Evolutionary conservation across 768 basidiomycete species (phyloP), one percentile per base, ranked within the genome.

Genomic region (Amylocystis lapponica): DNA sequence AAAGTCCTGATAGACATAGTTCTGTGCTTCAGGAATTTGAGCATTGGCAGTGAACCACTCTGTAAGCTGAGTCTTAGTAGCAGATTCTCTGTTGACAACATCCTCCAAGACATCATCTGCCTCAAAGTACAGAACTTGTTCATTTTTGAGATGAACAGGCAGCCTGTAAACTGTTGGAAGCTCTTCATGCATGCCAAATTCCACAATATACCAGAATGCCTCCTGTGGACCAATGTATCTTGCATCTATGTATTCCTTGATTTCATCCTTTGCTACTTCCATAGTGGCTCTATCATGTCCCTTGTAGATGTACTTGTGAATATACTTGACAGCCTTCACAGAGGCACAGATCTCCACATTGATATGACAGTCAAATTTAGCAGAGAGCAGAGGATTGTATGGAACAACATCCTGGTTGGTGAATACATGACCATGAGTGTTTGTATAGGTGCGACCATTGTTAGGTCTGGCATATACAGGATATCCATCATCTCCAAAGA

Each of bases 271-370:
- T 7, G 46, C 30, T 23, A 69, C 38, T 45, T 66, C 58, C 25
- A 73, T 12, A 1, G 69, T 67, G 1, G 62, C 60, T 8, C 58
- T 51, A 49, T 78, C 72, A 45, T 48, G 49, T 7, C 77, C 74
- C 49, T 78, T 79, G 56, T 74, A 63, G 16, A 75, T 57, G 51
- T 76, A 76, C 51, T 76, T 76, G 56, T 64, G 62, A 14, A 67
- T 52, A 39, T 78, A 78, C 42, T 74, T 73, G 53, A 71, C 39
- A 3, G 70, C 50, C 7, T 56, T 57, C 27, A 76, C 49, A 8
- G 63, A 66, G 0, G 53, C 56, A 36, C 54, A 60, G 39, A 65
- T 64, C 48, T 79, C 75, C 1, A 75, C 45, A 57, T 78, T 79
- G 50, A 76, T 73, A 43, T 79, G 72, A 46, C 72, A 74, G 41